Evolutionary conservation across 1,139 yeast genomes (phyloP).

Genomic region (Pichiaceae sp.): DNA sequence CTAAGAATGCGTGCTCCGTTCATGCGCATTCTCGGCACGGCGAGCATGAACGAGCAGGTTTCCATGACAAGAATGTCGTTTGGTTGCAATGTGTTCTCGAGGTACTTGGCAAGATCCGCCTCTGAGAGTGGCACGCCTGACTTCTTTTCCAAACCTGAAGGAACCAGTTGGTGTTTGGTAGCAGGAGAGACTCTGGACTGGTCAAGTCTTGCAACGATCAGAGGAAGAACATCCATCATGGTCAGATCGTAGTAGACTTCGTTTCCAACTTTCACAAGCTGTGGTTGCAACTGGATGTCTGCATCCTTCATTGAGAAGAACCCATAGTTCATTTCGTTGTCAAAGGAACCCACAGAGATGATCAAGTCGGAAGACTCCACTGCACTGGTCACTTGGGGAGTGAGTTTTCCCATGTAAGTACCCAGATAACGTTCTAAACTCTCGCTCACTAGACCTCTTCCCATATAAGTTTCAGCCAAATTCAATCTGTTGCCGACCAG

Average conservation of each 20-base stretch:
- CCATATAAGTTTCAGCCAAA: conserved; percentile 36
- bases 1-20: conserved; percentile 39
- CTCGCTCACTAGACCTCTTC: conserved; percentile 58
- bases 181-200: conserved; percentile 23
- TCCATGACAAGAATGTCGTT: conserved; percentile 66
- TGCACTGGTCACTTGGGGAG: conserved; percentile 28
- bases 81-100: conserved; percentile 34
- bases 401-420: conserved; percentile 43
- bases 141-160: conserved; percentile 2
- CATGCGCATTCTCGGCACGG: conserved; percentile 43
- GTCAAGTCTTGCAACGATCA: conserved; percentile 31
- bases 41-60: conserved; percentile 74
- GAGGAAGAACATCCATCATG: conserved; percentile 38
- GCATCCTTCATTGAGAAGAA: conserved; percentile 12
- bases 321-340: conserved; percentile 46
- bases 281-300: conserved; percentile 17
- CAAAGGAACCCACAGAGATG: conserved; percentile 40
- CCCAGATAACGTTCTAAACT: conserved; percentile 52
- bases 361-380: conserved; percentile 38
- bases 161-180: conserved; percentile 3
- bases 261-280: conserved; percentile 36
- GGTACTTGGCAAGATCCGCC: conserved; percentile 14
- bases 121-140: conserved; percentile 12
- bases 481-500: conserved; percentile 31
- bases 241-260: conserved; percentile 31